Base-by-base conservation (phyloP, 2,329 filamentous ascomycete genomes). In the Colletotrichum godetiae region DNA sequence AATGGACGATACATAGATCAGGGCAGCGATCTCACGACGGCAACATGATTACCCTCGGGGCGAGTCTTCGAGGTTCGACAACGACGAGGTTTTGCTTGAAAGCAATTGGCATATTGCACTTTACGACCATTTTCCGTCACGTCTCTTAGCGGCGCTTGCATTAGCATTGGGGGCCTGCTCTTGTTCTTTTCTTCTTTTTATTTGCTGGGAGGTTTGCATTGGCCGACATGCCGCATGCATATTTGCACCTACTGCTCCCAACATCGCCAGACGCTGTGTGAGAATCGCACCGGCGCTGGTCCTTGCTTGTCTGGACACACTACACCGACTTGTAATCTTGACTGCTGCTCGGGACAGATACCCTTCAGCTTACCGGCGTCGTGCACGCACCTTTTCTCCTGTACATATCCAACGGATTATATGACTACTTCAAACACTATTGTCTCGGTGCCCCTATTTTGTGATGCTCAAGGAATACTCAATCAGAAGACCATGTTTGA, bases 351-450 rank as follows among this genome's bases (percentile, higher is more conserved):
- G 67, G 62, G 57, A 71, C 35, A 55, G 49, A 71, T 59, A 55
- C 57, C 57, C 63, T 15, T 24, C n/a, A n/a, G 61, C 57, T 63
- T 53, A 52, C 52, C 42, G 37, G 61, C 67, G 72, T 66, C 53
- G 31, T 57, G 49, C 61, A 72, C 58, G 72, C 68, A 62, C 24
- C 42, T 67, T 62, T 74, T 67, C 63, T 62, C 33, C 42, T 72
- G 52, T 74, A 72, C 63, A 72, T 74, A 72, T 74, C 62, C 42
- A 67, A 52, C 22, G 57, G 61, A 72, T 53, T 72, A 72, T 52
- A 74, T 72, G 72, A 72, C 37, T 59, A 67, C 57, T 63, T 55
- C 42, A 53, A 10, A 56, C 7, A 33, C n/a, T 0, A 11, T 31
- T 15, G 13, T 19, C 13, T 27, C 52, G 13, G 49, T 1, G 42